These are phyloP conservation scores for Exophiala mesophila DNA, from an alignment of 2,329 filamentous ascomycete genomes.

Conservation along the genomic window DNA sequence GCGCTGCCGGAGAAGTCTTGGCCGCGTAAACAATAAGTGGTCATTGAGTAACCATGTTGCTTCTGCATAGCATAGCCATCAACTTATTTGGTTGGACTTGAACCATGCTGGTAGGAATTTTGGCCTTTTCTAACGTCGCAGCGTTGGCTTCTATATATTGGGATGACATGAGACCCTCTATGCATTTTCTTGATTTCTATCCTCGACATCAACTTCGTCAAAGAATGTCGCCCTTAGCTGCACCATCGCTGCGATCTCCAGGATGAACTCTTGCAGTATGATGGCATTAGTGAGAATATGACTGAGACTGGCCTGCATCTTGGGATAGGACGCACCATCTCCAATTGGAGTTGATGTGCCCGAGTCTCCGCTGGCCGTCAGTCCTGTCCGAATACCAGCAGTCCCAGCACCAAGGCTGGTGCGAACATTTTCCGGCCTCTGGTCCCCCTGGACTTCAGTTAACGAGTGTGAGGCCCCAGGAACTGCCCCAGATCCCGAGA, in stretches of 20 bases:
- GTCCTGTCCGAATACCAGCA: neutral
- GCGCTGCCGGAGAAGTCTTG: too few relatives aligned
- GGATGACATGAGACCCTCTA: too few relatives aligned
- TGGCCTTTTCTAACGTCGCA: too few relatives aligned
- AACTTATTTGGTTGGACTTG: too few relatives aligned
- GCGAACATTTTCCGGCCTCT: constrained; percentile 8
- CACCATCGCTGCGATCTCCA: constrained; percentile 69
- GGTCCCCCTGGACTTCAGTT: constrained; percentile 15
- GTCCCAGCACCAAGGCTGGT: neutral
- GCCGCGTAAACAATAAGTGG: too few relatives aligned
- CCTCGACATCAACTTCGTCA: constrained; percentile 51
- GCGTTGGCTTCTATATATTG: too few relatives aligned
- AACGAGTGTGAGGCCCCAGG: constrained; percentile 18
- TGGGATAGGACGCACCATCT: constrained; percentile 12
- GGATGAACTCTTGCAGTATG: constrained; percentile 71
- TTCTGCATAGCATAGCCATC: too few relatives aligned
- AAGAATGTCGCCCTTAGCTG: constrained; percentile 72
- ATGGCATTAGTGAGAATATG: constrained; percentile 76
- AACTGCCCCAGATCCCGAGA: constrained; percentile 10
- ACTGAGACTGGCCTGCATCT: constrained; percentile 60
- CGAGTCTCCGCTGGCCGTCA: constrained; percentile 11
- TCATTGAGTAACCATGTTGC: too few relatives aligned
- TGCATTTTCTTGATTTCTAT: too few relatives aligned
- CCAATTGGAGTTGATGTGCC: constrained; percentile 18
- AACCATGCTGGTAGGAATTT: too few relatives aligned